A percentile compares a stretch with the other conserved stretches of the same genome.
Evolutionary conservation across 2,329 filamentous ascomycete species (phyloP).

Genomic region (Calonectria fujianensis): DNA sequence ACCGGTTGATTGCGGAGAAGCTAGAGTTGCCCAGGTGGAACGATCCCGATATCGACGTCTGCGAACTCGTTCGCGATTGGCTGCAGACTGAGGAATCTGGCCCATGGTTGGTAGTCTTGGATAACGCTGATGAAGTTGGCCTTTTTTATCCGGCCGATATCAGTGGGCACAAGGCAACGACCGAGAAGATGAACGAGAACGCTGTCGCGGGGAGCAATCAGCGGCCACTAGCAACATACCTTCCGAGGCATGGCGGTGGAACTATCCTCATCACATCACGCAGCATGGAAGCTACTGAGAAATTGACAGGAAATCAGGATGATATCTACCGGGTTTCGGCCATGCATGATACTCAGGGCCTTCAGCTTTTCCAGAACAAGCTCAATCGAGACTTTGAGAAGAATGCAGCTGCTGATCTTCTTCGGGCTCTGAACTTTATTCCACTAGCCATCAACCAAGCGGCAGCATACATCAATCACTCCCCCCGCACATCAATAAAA

Average conservation of each 20-base stretch:
- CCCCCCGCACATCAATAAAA: constrained; percentile 47
- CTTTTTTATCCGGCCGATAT: background rate
- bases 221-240: background rate
- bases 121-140: constrained; percentile 19
- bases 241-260: background rate
- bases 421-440: background rate
- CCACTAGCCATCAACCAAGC: background rate
- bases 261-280: background rate
- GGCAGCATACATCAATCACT: background rate
- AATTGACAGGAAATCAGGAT: background rate
- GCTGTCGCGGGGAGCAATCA: background rate
- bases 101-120: constrained; percentile 20
- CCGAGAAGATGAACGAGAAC: background rate
- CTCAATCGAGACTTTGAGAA: background rate
- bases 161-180: background rate
- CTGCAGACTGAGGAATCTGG: constrained; percentile 9
- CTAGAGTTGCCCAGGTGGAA: constrained; percentile 45
- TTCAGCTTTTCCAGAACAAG: background rate
- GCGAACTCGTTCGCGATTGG: constrained; percentile 23
- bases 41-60: constrained; percentile 2
- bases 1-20: constrained; percentile 57
- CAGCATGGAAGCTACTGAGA: background rate
- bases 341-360: background rate
- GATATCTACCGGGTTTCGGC: background rate
- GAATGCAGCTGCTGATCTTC: background rate